These are phyloP conservation scores for Kodamaea hsintzibuensis DNA, from an alignment of 805 yeast species.

Conservation along the genomic window DNA sequence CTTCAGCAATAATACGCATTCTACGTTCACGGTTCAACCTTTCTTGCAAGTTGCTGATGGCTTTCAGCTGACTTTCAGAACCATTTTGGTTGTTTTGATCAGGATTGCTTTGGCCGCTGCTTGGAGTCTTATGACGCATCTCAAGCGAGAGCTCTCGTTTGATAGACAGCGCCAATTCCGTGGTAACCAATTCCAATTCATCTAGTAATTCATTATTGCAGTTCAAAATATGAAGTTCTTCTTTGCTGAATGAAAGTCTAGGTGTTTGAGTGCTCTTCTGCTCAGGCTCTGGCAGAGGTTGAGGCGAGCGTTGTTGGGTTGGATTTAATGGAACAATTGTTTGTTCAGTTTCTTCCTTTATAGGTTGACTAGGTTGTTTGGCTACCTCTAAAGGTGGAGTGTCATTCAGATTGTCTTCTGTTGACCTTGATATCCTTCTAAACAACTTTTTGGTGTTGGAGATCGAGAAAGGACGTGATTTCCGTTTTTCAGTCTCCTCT, in stretches of 20 bases:
- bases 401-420: conserved; percentile 15
- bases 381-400: not conserved
- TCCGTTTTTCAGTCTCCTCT: conserved; percentile 14
- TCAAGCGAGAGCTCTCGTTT: conserved; percentile 68
- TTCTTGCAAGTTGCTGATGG: conserved; percentile 54
- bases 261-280: conserved; percentile 14
- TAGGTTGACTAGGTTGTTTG: not conserved
- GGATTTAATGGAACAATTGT: not conserved
- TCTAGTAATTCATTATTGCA: conserved; percentile 59
- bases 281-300: not conserved
- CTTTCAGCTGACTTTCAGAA: conserved; percentile 27
- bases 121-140: conserved; percentile 30
- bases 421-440: conserved; percentile 33
- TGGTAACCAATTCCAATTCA: conserved; percentile 67
- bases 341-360: not conserved
- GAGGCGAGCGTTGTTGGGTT: not conserved
- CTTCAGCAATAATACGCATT: conserved; percentile 69
- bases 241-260: conserved; percentile 45
- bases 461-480: conserved; percentile 27
- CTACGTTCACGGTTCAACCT: conserved; percentile 64
- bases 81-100: not conserved
- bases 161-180: conserved; percentile 71
- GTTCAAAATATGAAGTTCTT: conserved; percentile 61
- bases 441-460: conserved; percentile 32
- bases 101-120: not conserved